phyloP scores from a whole-genome alignment of 2,329 filamentous ascomycete species.

The Sporothrix curviconia region DNA sequence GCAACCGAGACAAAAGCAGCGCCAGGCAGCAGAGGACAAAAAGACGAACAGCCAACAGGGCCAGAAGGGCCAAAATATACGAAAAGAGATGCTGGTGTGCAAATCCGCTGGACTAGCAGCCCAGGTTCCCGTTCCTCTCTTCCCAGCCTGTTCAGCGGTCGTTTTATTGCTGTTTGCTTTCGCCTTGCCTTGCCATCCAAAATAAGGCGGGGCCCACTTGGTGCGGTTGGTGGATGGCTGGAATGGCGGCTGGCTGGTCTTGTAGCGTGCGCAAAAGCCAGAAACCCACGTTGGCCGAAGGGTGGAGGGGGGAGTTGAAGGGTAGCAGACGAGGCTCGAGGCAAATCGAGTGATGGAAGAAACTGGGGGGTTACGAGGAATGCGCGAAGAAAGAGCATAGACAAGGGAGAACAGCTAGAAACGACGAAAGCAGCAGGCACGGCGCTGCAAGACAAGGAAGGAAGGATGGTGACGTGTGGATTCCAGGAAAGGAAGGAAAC shows the following conservation, averaged over 20 bases:
- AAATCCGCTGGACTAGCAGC: not conserved
- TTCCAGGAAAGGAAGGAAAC: constrained; percentile 1
- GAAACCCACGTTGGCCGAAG: not conserved
- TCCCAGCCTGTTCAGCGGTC: too few species aligned
- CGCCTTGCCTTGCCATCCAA: not conserved
- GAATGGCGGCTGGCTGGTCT: constrained; percentile 13
- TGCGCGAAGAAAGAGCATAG: not conserved
- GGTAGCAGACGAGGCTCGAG: not conserved
- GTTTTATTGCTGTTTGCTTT: not conserved
- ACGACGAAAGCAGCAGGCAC: not conserved
- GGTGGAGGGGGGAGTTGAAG: not conserved
- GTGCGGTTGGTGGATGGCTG: constrained; percentile 9
- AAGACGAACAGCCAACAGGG: not conserved
- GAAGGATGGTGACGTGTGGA: not conserved
- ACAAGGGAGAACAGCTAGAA: not conserved
- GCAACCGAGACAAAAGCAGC: not conserved
- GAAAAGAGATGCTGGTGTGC: too few species aligned
- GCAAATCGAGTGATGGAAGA: not conserved
- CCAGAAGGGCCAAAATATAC: too few species aligned
- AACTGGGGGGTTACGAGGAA: not conserved
- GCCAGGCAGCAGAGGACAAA: not conserved
- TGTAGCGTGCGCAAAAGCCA: not conserved
- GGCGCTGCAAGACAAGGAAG: not conserved
- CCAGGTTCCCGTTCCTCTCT: not conserved
- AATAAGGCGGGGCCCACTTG: constrained; percentile 11